Base-by-base conservation (phyloP, 352 stramenopile species). In the Phytophthora hybrid region DNA sequence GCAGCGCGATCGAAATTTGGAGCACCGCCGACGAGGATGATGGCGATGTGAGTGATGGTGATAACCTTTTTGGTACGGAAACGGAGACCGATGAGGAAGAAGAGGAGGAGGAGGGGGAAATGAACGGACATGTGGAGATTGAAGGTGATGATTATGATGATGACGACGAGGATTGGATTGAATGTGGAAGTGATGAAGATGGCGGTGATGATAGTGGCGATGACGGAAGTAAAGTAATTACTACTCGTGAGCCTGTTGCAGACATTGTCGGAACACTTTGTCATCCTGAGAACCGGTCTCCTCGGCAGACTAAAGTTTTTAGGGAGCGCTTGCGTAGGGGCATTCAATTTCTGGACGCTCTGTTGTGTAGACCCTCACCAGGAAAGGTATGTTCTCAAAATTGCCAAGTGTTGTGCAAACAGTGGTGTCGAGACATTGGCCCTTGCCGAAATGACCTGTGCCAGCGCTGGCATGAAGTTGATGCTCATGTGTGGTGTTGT, bases 401-500 rank as follows among this genome's bases (percentile, higher is more conserved):
- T 26, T 90, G 82, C 51, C 65, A 73, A 21, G 78, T 84, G 61
- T 71, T 90, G 21, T 79, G 82, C 18, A 59, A 63, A 7, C 74
- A 87, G 19, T 85, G 87, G 77, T 90, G 79, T 41, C 80, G 84
- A 53, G 64, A 73, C 19, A 64, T 80, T 37, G 52, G 76, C 19
- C 72, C 79, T 18, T 90, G 80, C 47, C 69, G 71, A 13, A 80
- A 84, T 69, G 79, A 84, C 60, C 65, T 85, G 18, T 90, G 80
- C n/a, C 76, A 82, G 14, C 64, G 84, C 1, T 88, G 80, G 82
- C 82, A 90, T 55, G 80, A 88, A 46, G 80, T 84, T 0, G 82
- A 90, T 49, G 80, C 82, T 5, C 80, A 90, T 62, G 84, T 76
- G 1, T 69, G 78, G 34, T 74, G 73, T 21, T 90, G 82, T 49